Base-by-base conservation (phyloP, 306 rosid genomes). In the Biancaea sappan region DNA sequence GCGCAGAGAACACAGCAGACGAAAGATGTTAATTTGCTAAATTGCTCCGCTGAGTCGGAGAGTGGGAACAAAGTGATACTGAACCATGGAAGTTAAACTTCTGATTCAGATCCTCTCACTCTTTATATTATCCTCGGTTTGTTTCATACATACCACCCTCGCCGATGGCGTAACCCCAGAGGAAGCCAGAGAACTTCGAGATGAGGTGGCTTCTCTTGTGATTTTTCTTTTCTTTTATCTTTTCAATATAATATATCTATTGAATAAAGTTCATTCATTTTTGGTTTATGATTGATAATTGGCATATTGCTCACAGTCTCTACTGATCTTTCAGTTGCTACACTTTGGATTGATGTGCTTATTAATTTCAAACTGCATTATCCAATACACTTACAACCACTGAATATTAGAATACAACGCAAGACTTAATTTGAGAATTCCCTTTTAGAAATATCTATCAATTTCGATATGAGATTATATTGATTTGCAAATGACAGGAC, bases 101-200 rank as follows among this genome's bases (percentile, higher is more conserved):
- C 66, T 44, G 75, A 47, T 75, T 84, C 89, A 75, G 79, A 52
- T 87, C 80, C 50, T 79, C 12, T 80, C 50, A 22, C 48, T 77
- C 58, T 68, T 86, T 8, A 40, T 80, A 2, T 59, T 87, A 10
- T 24, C 81, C 47, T 82, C 83, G 14, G 3, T 53, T 9, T 73
- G 61, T n/a, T 67, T 78, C 19, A 43, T 77, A 2, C 81, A 2
- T 43, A 35, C 28, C 60, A 48, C 82, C 44, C 66, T 80, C 54
- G 89, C 96, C 56, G 92, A 91, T 26, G 83, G 86, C 72, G 97
- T 93, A 60, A 83, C 92, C 31, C 70, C 75, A 10, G 84, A 80
- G 22, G 98, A 93, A 82, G 97, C 92, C 4, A 91, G 75, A 63
- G 81, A 77, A 41, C 96, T 93, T 44, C 78, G 93, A 75, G 89